Percentiles rank a stretch among this genome's conserved stretches.
phyloP scores from a whole-genome alignment of 441 rosid genomes.

The Hura crepitans region DNA sequence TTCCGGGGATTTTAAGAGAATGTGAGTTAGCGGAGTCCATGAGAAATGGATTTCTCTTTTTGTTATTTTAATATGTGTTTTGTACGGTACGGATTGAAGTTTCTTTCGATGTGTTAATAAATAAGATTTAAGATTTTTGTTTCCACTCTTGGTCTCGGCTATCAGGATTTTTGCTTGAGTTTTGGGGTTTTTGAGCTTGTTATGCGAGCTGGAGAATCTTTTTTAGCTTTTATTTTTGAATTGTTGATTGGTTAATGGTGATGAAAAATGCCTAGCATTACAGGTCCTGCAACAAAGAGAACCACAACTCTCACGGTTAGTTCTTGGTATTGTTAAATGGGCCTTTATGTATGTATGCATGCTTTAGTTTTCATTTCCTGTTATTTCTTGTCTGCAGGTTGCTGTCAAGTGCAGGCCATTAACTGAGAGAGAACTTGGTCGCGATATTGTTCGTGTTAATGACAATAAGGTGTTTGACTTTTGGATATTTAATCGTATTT shows the following conservation, averaged over 20 bases:
- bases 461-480: slow-evolving; percentile 43
- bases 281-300: slow-evolving; percentile 65
- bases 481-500: neutral
- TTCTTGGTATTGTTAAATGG: neutral
- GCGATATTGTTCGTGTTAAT: slow-evolving; percentile 69
- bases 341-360: neutral
- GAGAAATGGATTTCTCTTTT: neutral
- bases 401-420: slow-evolving; percentile 84
- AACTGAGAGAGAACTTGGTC: slow-evolving; percentile 55
- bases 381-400: slow-evolving; percentile 39
- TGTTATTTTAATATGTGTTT: neutral
- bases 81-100: neutral
- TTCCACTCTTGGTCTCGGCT: neutral
- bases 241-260: neutral
- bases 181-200: neutral
- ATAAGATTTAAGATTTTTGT: neutral
- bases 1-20: neutral
- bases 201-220: neutral
- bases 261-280: slow-evolving; percentile 67
- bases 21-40: neutral
- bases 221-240: neutral
- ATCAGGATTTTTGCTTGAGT: neutral
- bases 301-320: slow-evolving; percentile 72
- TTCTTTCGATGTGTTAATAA: neutral
- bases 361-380: neutral